These are phyloP conservation scores for Lichtheimia hyalospora DNA, from an alignment of 371 early-diverging fungal species.

Conservation along the genomic window DNA sequence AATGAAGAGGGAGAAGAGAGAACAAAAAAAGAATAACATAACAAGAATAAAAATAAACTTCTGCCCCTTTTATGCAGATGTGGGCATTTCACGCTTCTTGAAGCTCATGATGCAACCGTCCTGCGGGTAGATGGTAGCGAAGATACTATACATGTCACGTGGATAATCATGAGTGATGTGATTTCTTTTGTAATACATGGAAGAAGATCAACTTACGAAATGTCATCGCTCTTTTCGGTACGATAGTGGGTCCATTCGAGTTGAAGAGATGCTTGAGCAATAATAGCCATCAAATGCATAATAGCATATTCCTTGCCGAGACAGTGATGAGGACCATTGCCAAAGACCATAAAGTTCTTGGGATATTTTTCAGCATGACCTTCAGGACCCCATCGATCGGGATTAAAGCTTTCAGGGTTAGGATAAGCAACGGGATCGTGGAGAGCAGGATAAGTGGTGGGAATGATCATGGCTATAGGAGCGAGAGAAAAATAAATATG, in stretches of 20 bases:
- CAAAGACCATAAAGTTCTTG: constrained; percentile 49
- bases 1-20: not conserved
- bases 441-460: constrained; percentile 45
- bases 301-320: constrained; percentile 48
- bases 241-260: constrained; percentile 41
- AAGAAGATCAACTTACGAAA: constrained; percentile 25
- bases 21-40: not conserved
- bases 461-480: constrained; percentile 41
- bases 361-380: constrained; percentile 35
- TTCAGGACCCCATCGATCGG: constrained; percentile 42
- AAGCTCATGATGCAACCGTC: constrained; percentile 56
- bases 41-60: not conserved
- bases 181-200: not conserved
- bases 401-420: constrained; percentile 40
- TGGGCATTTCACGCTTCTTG: constrained; percentile 28
- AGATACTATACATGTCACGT: constrained; percentile 21
- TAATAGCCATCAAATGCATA: constrained; percentile 37
- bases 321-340: constrained; percentile 44
- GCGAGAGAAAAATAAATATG: not conserved
- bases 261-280: constrained; percentile 40
- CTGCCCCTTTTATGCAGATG: not conserved
- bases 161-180: too few relatives aligned
- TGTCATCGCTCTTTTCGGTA: constrained; percentile 47
- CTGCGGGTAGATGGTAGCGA: constrained; percentile 56
- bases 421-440: constrained; percentile 44